These are phyloP conservation scores for Sechiopsis laciniata DNA, from an alignment of 306 rosid genomes.

Conservation along the genomic window DNA sequence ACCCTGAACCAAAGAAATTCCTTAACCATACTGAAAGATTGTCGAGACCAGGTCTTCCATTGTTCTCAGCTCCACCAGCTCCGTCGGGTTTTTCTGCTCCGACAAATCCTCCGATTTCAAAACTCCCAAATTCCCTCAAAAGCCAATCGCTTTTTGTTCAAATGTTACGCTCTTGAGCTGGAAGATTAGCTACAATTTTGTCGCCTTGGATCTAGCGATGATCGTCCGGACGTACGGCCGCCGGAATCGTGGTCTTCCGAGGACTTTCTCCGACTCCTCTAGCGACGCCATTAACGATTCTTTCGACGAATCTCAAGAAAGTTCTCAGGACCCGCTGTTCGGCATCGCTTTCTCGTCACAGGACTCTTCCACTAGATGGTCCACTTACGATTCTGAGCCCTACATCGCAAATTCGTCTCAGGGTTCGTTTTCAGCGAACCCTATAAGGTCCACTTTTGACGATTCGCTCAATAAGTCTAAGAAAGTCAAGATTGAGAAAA, in stretches of 20 bases:
- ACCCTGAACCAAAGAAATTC: slow-evolving; percentile 17
- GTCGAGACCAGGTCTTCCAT: not conserved
- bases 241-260: slow-evolving; percentile 53
- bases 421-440: slow-evolving; percentile 23
- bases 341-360: slow-evolving; percentile 68
- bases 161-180: no score
- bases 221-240: slow-evolving; percentile 93
- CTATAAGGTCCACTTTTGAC: slow-evolving; percentile 31
- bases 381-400: slow-evolving; percentile 69
- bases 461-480: slow-evolving; percentile 49
- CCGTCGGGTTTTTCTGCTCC: not conserved
- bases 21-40: slow-evolving; percentile 4
- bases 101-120: not conserved
- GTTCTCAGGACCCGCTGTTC: slow-evolving; percentile 36
- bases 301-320: slow-evolving; percentile 45
- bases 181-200: not conserved
- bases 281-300: slow-evolving; percentile 65
- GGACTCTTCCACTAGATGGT: slow-evolving; percentile 71
- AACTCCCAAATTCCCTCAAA: slow-evolving; percentile 21
- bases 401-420: slow-evolving; percentile 31
- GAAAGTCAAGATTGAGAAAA: slow-evolving; percentile 35
- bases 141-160: slow-evolving; percentile 25
- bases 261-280: slow-evolving; percentile 50
- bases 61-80: slow-evolving; percentile 15
- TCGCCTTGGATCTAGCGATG: slow-evolving; percentile 38